Conservation (phyloP, 139 green algal genomes). For the Closterium sp. region DNA sequence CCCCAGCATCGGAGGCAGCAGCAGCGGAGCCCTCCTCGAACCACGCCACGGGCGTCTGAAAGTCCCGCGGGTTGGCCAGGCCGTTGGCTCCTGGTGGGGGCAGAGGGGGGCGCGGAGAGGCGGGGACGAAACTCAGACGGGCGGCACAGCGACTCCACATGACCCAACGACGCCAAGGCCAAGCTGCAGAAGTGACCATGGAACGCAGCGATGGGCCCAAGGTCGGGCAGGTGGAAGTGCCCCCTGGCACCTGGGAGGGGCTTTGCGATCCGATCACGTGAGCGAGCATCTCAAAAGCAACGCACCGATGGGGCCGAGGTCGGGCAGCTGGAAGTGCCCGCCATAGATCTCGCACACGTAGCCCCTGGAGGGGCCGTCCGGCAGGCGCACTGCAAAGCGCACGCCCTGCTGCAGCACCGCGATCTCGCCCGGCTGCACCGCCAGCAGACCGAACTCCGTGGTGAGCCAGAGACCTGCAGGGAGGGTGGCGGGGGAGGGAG, state of each 20-base stretch:
- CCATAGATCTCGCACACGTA: constrained; percentile 91
- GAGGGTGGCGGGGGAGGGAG: constrained; percentile 78
- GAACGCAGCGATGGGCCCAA: constrained; percentile 70
- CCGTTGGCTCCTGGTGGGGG: constrained; percentile 73
- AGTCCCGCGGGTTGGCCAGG: constrained; percentile 84
- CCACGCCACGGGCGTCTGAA: constrained; percentile 76
- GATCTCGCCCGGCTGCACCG: constrained; percentile 66
- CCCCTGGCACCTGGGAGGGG: background rate
- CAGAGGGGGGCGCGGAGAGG: background rate
- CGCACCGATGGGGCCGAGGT: constrained; percentile 83
- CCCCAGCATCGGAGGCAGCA: constrained; percentile 45
- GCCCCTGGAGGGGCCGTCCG: constrained; percentile 61
- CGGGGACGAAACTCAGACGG: background rate
- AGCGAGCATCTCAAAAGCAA: background rate
- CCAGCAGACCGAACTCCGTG: constrained; percentile 74
- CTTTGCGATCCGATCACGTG: no score
- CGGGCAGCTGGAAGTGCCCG: constrained; percentile 83
- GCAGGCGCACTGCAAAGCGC: constrained; percentile 76
- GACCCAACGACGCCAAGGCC: no score
- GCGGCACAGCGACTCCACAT: background rate
- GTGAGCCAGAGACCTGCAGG: constrained; percentile 62
- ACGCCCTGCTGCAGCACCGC: constrained; percentile 78
- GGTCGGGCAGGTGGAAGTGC: no score
- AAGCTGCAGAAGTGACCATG: background rate
- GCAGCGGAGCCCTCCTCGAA: constrained; percentile 67